Percentiles rank a stretch among this genome's conserved stretches.
Conservation (phyloP, 2,329 filamentous ascomycete species). For the Fusarium sp. region DNA sequence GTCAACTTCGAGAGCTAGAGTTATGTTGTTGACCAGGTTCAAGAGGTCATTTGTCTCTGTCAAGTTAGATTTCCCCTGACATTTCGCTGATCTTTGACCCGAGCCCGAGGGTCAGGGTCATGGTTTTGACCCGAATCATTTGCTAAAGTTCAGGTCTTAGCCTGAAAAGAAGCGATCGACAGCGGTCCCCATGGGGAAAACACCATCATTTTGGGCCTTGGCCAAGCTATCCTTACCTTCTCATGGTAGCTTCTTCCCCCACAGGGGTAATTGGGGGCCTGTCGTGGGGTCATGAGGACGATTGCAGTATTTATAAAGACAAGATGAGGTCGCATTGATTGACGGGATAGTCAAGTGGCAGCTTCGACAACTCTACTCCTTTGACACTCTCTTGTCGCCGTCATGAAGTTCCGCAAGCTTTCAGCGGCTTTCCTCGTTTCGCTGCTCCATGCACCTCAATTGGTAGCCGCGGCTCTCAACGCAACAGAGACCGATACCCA, state of each 20-base stretch:
- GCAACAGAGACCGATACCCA: slow-evolving; percentile 50
- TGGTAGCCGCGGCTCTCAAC: slow-evolving; percentile 44
- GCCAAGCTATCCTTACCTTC: slow-evolving; percentile 23
- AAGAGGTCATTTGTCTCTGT: slow-evolving; percentile 16
- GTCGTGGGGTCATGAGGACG: slow-evolving; percentile 30
- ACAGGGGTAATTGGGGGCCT: slow-evolving; percentile 38
- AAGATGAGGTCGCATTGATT: slow-evolving; percentile 13
- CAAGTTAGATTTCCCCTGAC: slow-evolving; percentile 20
- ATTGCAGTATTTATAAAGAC: slow-evolving; percentile 26
- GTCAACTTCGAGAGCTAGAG: slow-evolving; percentile 2
- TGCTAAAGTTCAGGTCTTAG: slow-evolving; percentile 24
- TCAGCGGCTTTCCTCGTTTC: slow-evolving; percentile 33
- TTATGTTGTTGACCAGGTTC: slow-evolving; percentile 12
- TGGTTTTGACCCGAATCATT: slow-evolving; percentile 17
- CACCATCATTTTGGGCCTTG: slow-evolving; percentile 16
- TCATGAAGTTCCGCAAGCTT: slow-evolving; percentile 42
- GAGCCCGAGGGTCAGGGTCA: slow-evolving; percentile 30
- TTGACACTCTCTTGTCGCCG: neutral
- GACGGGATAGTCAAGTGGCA: slow-evolving; percentile 3
- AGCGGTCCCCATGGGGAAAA: slow-evolving; percentile 42
- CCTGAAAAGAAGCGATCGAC: slow-evolving; percentile 37
- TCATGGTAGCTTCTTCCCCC: slow-evolving; percentile 37
- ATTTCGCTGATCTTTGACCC: slow-evolving; percentile 37
- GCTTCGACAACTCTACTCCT: slow-evolving; percentile 4
- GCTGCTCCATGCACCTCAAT: slow-evolving; percentile 39